Conservation (phyloP, 371 early-diverging fungal genomes). For the Mortierella polycephala region DNA sequence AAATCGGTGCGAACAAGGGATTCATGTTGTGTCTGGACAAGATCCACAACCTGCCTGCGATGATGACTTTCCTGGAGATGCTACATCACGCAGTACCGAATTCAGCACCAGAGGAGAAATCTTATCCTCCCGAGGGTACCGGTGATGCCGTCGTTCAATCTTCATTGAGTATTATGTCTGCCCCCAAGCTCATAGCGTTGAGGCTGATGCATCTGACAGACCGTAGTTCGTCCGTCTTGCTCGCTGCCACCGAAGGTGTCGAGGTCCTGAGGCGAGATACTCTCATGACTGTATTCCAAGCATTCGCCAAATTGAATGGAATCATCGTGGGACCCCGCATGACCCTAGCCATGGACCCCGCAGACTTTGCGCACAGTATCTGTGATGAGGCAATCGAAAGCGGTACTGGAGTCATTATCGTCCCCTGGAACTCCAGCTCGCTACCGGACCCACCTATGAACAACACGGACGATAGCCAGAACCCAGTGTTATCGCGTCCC, state of each 20-base stretch:
- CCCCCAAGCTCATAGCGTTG: conserved; percentile 59
- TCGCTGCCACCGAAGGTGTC: conserved; percentile 67
- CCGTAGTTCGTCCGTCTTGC: conserved; percentile 84
- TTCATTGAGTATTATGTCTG: neutral
- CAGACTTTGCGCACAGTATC: conserved; percentile 70
- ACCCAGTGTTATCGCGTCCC: conserved; percentile 22
- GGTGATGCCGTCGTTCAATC: neutral
- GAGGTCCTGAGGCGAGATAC: conserved; percentile 75
- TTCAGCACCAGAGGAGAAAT: neutral
- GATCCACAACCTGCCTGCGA: conserved; percentile 75
- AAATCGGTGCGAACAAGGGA: conserved; percentile 12
- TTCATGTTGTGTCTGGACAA: conserved; percentile 75
- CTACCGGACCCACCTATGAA: conserved; percentile 30
- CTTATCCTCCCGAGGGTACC: conserved; percentile 50
- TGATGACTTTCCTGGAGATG: conserved; percentile 71
- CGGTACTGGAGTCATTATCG: conserved; percentile 57
- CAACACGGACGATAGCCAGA: conserved; percentile 14
- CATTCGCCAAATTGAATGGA: conserved; percentile 77
- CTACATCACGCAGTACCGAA: conserved; percentile 29
- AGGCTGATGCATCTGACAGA: conserved; percentile 80
- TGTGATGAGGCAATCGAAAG: conserved; percentile 57
- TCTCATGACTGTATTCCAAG: conserved; percentile 78
- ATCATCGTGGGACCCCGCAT: conserved; percentile 60
- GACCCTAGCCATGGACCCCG: conserved; percentile 56
- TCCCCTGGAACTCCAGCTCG: conserved; percentile 62